phyloP scores from a whole-genome alignment of 768 basidiomycete species.

The Termitomyces sp. region DNA sequence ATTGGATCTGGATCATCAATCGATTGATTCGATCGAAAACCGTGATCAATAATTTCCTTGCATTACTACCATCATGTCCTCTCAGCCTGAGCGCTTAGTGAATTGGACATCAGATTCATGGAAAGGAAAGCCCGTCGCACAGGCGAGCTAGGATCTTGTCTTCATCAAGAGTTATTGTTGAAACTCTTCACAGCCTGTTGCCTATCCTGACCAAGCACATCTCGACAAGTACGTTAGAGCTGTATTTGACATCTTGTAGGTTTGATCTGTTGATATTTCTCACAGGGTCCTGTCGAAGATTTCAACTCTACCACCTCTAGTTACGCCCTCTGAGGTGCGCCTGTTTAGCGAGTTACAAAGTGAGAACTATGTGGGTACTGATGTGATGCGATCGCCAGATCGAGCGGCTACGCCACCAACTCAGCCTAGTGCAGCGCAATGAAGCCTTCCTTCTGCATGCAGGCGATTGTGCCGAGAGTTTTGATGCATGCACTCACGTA shows the following conservation, averaged over 20 bases:
- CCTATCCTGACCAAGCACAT: slow-evolving; percentile 62
- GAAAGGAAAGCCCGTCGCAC: slow-evolving; percentile 72
- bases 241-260: background rate
- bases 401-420: slow-evolving; percentile 77
- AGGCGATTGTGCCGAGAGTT: slow-evolving; percentile 97
- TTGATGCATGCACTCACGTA: slow-evolving; percentile 86
- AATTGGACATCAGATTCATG: slow-evolving; percentile 78
- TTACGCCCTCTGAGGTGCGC: slow-evolving; percentile 86
- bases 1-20: too few species aligned
- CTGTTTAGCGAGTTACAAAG: background rate
- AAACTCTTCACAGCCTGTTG: slow-evolving; percentile 49
- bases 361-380: background rate
- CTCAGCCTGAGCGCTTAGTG: background rate
- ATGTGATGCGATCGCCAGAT: slow-evolving; percentile 43
- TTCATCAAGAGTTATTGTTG: background rate
- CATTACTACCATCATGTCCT: background rate
- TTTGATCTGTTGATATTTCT: background rate
- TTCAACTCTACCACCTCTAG: slow-evolving; percentile 77
- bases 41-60: too few species aligned
- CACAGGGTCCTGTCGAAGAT: slow-evolving; percentile 78
- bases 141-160: slow-evolving; percentile 39
- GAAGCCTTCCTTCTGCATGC: slow-evolving; percentile 95
- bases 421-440: slow-evolving; percentile 76
- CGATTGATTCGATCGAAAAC: too few species aligned
- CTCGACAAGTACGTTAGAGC: slow-evolving; percentile 46